These are phyloP conservation scores for Fusarium tuaranense DNA, from an alignment of 2,329 filamentous ascomycete species.

Conservation along the genomic window DNA sequence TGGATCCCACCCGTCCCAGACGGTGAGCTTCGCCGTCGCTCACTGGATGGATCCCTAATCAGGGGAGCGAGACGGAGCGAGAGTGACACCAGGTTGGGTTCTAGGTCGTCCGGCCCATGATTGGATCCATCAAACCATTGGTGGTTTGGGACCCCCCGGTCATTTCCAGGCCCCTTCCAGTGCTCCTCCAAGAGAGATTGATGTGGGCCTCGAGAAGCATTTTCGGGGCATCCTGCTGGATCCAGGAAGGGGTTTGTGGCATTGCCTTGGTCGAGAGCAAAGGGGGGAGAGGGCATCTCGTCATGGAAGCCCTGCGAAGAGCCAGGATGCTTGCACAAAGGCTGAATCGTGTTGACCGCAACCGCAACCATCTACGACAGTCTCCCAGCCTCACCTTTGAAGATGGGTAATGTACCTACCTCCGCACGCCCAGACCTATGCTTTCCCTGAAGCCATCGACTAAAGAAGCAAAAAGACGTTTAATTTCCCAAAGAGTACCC, in stretches of 20 bases:
- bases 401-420: neutral
- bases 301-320: slow-evolving; percentile 28
- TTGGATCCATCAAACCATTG: slow-evolving; percentile 22
- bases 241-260: slow-evolving; percentile 29
- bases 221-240: slow-evolving; percentile 29
- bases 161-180: slow-evolving; percentile 33
- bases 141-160: slow-evolving; percentile 22
- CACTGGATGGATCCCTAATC: slow-evolving; percentile 34
- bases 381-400: neutral
- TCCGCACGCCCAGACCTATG: neutral
- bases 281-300: slow-evolving; percentile 3
- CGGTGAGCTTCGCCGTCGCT: slow-evolving; percentile 26
- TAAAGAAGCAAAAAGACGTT: slow-evolving; percentile 26
- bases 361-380: neutral
- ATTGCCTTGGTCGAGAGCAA: slow-evolving; percentile 18
- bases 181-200: slow-evolving; percentile 39
- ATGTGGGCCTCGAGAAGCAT: slow-evolving; percentile 28
- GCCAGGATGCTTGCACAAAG: slow-evolving; percentile 1
- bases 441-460: neutral
- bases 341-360: neutral
- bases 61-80: slow-evolving; percentile 31
- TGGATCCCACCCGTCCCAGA: slow-evolving; percentile 34
- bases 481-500: slow-evolving; percentile 37
- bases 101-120: neutral
- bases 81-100: slow-evolving; percentile 15